Percentiles rank a stretch among this genome's conserved stretches.
These are phyloP conservation scores for Pichia kluyveri DNA, from an alignment of 805 yeast species.

Conservation along the genomic window DNA sequence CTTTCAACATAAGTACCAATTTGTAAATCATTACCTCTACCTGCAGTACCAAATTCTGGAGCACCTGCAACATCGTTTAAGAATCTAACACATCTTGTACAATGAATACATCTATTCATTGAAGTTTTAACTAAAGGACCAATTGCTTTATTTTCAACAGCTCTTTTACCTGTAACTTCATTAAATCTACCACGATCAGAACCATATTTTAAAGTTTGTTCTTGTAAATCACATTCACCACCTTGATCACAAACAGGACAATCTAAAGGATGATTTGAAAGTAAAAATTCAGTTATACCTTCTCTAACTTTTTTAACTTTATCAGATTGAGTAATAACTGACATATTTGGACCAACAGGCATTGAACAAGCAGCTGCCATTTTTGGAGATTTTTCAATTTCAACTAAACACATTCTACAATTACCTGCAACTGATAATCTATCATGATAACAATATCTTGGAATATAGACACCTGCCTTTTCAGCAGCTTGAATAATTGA, in stretches of 20 bases:
- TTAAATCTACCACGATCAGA: constrained; percentile 78
- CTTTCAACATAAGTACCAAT: constrained; percentile 84
- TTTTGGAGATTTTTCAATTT: constrained; percentile 82
- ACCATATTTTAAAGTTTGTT: constrained; percentile 76
- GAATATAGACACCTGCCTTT: constrained; percentile 80
- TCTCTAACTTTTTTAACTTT: constrained; percentile 78
- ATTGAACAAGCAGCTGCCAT: constrained; percentile 86
- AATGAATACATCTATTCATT: constrained; percentile 88
- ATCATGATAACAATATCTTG: constrained; percentile 88
- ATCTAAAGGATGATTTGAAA: constrained; percentile 85
- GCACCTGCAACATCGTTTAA: constrained; percentile 90
- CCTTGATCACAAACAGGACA: constrained; percentile 94
- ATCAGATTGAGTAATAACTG: constrained; percentile 69
- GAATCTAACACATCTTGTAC: constrained; percentile 86
- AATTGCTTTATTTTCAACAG: constrained; percentile 83
- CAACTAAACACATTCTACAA: constrained; percentile 90
- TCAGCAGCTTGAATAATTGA: constrained; percentile 88
- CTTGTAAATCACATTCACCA: constrained; percentile 90
- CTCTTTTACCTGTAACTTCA: constrained; percentile 78
- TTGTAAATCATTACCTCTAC: constrained; percentile 89
- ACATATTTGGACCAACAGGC: constrained; percentile 90
- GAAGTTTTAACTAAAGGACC: constrained; percentile 86
- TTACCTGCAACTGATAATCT: constrained; percentile 86
- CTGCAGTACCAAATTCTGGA: constrained; percentile 81
- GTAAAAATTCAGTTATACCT: constrained; percentile 82